phyloP scores from a whole-genome alignment of 169 alveolate genomes.

The Eimeria acervulina region DNA sequence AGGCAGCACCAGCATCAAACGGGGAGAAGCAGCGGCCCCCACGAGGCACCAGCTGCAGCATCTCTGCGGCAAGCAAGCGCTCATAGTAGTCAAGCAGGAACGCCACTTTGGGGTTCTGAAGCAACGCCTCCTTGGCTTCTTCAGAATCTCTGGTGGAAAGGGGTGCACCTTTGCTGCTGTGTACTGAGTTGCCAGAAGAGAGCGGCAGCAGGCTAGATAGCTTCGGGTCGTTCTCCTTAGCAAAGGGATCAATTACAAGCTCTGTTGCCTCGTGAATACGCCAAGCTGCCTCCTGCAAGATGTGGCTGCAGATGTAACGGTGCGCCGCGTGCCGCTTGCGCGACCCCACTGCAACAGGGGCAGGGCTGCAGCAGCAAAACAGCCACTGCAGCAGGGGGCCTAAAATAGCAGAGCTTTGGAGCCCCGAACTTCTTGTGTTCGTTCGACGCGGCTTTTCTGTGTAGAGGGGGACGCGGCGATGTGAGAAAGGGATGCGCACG shows the following conservation, averaged over 20 bases:
- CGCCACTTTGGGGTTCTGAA: slow-evolving; percentile 10
- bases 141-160: neutral
- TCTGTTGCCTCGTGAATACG: neutral
- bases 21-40: slow-evolving; percentile 47
- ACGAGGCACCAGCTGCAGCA: neutral
- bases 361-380: neutral
- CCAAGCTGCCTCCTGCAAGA: slow-evolving; percentile 33
- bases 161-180: neutral
- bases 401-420: too few species aligned
- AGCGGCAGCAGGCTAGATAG: neutral
- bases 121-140: slow-evolving; percentile 12
- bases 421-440: neutral
- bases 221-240: neutral
- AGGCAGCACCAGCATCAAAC: neutral
- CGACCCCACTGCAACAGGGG: neutral
- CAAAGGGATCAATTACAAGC: neutral
- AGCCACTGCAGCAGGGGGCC: neutral
- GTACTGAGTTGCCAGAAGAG: neutral
- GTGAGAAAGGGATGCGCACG: slow-evolving; percentile 19
- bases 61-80: slow-evolving; percentile 49
- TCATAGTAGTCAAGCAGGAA: slow-evolving; percentile 45
- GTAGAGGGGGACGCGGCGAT: neutral
- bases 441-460: neutral
- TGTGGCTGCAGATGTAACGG: slow-evolving; percentile 36
- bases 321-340: neutral